Evolutionary conservation across 305 asterid genomes (phyloP).

Genomic region (Lippia alba): DNA sequence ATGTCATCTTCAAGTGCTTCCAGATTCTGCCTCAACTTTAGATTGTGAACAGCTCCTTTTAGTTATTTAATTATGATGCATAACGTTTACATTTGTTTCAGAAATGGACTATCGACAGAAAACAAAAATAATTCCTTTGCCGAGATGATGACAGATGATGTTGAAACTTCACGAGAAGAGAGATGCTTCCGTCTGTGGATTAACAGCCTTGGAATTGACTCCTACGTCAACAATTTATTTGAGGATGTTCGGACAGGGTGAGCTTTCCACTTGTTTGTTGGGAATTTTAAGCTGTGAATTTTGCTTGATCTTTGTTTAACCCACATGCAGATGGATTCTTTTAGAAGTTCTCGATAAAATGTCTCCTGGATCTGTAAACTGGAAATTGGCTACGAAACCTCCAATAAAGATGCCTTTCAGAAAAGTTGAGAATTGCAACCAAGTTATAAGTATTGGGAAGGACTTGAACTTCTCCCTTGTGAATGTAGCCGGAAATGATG

Average conservation of each 20-base stretch:
- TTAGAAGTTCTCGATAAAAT: conserved; percentile 83
- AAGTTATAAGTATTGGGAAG: conserved; percentile 87
- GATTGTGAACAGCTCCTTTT: not conserved
- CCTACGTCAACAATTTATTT: conserved; percentile 76
- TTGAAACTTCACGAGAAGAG: conserved; percentile 91
- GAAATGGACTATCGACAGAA: conserved; percentile 85
- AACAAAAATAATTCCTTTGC: conserved; percentile 66
- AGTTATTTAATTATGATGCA: not conserved
- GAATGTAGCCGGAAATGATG: conserved; percentile 92
- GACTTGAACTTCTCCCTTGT: conserved; percentile 88
- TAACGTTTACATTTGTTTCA: conserved; percentile 33
- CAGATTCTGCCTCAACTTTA: not conserved
- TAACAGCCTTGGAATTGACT: conserved; percentile 90
- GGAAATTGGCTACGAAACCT: conserved; percentile 92
- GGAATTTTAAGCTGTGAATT: conserved; percentile 15
- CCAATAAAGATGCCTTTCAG: conserved; percentile 95
- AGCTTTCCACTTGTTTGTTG: conserved; percentile 37
- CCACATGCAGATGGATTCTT: conserved; percentile 78
- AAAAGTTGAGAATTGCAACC: conserved; percentile 96
- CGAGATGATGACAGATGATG: conserved; percentile 92
- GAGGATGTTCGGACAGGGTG: conserved; percentile 90
- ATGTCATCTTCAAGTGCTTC: not conserved
- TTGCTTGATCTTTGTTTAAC: conserved; percentile 16
- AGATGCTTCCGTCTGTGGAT: conserved; percentile 96
- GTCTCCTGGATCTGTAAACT: conserved; percentile 75